Conservation (phyloP, 139 green algal genomes). For the Monoraphidium neglectum region DNA sequence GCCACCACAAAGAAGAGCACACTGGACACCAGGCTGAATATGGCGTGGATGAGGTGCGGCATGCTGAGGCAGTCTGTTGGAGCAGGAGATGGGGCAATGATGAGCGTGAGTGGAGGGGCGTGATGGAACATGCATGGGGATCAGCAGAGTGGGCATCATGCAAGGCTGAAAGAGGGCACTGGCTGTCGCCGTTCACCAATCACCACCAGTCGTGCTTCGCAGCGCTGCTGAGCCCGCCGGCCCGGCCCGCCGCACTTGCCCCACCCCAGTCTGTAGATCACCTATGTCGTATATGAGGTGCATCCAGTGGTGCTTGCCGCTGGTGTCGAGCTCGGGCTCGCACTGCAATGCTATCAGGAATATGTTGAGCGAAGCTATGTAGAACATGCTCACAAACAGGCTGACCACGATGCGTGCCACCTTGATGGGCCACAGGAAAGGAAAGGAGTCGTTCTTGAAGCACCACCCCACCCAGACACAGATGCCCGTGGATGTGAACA, state of each 20-base stretch:
- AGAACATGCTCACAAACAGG: slow-evolving; percentile 55
- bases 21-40: slow-evolving; percentile 27
- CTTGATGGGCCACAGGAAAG: slow-evolving; percentile 61
- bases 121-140: no score
- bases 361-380: slow-evolving; percentile 52
- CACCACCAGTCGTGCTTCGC: no score
- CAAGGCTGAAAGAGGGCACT: no score
- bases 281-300: slow-evolving; percentile 37
- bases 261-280: slow-evolving; percentile 2
- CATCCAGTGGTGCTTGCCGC: slow-evolving; percentile 9
- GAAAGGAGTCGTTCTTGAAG: slow-evolving; percentile 56
- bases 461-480: slow-evolving; percentile 56
- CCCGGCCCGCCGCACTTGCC: background rate
- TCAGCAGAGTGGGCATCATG: no score
- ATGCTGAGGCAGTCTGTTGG: slow-evolving; percentile 36
- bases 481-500: slow-evolving; percentile 40
- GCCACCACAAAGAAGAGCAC: slow-evolving; percentile 38
- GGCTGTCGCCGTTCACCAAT: no score
- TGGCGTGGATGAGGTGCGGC: slow-evolving; percentile 40
- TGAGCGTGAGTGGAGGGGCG: no score
- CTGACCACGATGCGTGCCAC: slow-evolving; percentile 51
- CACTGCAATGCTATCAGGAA: slow-evolving; percentile 46
- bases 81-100: background rate
- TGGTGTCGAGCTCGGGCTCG: background rate
- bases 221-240: no score